Evolutionary conservation across 116 monocot genomes (phyloP), one percentile per base, ranked within the genome.

Genomic region (Posidonia oceanica): DNA sequence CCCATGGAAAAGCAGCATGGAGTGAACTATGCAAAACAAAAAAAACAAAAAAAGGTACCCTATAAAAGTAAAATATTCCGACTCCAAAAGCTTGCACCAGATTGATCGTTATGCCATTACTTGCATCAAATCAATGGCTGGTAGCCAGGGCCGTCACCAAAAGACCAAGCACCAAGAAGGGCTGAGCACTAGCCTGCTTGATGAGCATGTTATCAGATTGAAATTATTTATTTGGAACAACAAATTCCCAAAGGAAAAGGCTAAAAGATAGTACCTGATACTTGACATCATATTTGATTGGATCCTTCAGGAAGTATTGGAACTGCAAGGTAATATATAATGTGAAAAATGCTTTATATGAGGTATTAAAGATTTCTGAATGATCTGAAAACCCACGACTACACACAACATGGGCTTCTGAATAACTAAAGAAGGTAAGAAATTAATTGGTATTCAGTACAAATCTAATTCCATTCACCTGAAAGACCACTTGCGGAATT

Each of bases 141-240:
- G 82, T 87, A 16, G 93, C 97, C 67, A 98, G 69, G 14, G 97
- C 97, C 7, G 97, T 98, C 59, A 98, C 87, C 52, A 98, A 60
- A 42, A 98, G 80, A 68, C 97, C 97, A 21, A 98, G 77, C 3
- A 93, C 77, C 5, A 98, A 72, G 68, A 98, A 98, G 3, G 97
- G 97, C 59, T 98, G 97, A 0, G 97, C 93, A 61, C 85, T 93
- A 10, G 97, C 97, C 97, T 98, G 89, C 53, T 68, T 58, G 51
- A 48, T 51, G 22, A 75, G 15, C 14, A 10, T 51, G 42, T 3
- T 2, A 21, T 23, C 23, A 56, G 11, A 4, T 8, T 64, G 18
- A 14, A 67, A 48, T 44, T 7, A 36, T 7, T 52, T 63, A 13
- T 41, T n/a, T 13, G 17, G 23, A 69, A 65, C 54, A 7, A 59